Base-by-base conservation (phyloP, 2,329 filamentous ascomycete genomes). In the Ceratocystiopsis minuta region DNA sequence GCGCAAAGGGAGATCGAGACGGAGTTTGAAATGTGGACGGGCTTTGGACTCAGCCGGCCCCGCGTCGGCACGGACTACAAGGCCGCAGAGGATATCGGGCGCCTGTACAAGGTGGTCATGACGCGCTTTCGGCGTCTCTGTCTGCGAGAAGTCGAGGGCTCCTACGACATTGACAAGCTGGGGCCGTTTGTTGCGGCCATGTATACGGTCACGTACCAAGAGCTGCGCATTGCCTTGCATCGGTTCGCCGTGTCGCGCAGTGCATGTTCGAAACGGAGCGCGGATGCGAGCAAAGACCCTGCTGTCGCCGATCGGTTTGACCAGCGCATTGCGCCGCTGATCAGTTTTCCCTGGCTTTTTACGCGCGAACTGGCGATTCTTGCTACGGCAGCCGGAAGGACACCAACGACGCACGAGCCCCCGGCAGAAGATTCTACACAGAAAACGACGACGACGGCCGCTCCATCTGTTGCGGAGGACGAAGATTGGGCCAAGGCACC, bases 301-400 rank as follows among this genome's bases (percentile, higher is more conserved):
- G 53, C n/a, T 51, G 7, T 58, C 57, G 48, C 54, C 13, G 55
- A 59, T 17, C 55, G 53, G 16, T 59, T 60, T 53, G 60, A 58
- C 12, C 52, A 64, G 2, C 63, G 63, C 10, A 60, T 63, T 2
- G 79, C 86, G 67, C 88, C 90, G 0, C 63, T 96, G 10, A 90
- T 95, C 51, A 90, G 80, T 45, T 96, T 95, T 51, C 88, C 90
- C 0, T 98, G 90, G 90, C 64, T 96, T 2, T 93, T 96, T 48
- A 67, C 76, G 13, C 67, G 70, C 37, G 71, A 85, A 45, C 64
- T 93, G 4, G 78, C 80, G 1, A 67, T 68, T 38, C 76, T 93
- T 50, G 81, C 80, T 1, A 72, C 37, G 9, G 42, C 42, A 16
- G 36, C 7, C 12, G 18, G 6, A 37, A 32, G 36, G 24, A 12